phyloP scores from a whole-genome alignment of 2,329 filamentous ascomycete genomes.

The Penicillium olsonii region DNA sequence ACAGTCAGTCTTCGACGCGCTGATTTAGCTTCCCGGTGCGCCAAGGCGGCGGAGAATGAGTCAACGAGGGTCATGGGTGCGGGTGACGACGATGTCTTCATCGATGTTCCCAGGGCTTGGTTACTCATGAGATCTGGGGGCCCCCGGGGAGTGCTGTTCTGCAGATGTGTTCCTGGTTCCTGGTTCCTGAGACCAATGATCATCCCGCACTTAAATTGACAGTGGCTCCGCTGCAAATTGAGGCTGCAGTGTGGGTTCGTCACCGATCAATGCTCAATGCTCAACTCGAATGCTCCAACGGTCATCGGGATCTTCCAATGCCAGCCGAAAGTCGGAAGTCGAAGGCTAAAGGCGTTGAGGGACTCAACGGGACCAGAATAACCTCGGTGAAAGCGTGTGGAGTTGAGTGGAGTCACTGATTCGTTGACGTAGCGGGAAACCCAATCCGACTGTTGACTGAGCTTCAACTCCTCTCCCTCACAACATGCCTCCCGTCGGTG shows the following conservation, averaged over 20 bases:
- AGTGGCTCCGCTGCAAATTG: background rate
- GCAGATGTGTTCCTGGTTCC: background rate
- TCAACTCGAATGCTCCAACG: no score
- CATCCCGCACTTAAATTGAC: background rate
- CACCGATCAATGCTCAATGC: no score
- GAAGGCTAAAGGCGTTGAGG: conserved; percentile 7
- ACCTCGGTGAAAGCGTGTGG: conserved; percentile 4
- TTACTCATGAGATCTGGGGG: background rate
- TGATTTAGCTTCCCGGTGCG: conserved; percentile 45
- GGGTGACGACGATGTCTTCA: background rate
- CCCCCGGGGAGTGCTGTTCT: background rate
- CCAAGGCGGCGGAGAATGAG: conserved; percentile 34
- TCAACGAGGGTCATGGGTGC: conserved; percentile 26
- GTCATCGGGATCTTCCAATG: no score
- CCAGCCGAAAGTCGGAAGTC: background rate
- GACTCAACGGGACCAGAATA: conserved; percentile 1
- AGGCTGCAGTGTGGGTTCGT: background rate
- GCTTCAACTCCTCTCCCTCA: background rate
- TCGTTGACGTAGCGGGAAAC: background rate
- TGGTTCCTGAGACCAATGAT: background rate
- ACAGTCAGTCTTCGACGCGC: conserved; percentile 52
- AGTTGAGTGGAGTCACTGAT: conserved; percentile 9
- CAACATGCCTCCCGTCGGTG: conserved; percentile 53
- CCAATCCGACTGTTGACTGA: conserved; percentile 18
- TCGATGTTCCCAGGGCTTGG: background rate